Percentiles rank a stretch among this genome's conserved stretches.
phyloP scores from a whole-genome alignment of 1,284 basidiomycete genomes.

The Cutaneotrichosporon spelunceum region DNA sequence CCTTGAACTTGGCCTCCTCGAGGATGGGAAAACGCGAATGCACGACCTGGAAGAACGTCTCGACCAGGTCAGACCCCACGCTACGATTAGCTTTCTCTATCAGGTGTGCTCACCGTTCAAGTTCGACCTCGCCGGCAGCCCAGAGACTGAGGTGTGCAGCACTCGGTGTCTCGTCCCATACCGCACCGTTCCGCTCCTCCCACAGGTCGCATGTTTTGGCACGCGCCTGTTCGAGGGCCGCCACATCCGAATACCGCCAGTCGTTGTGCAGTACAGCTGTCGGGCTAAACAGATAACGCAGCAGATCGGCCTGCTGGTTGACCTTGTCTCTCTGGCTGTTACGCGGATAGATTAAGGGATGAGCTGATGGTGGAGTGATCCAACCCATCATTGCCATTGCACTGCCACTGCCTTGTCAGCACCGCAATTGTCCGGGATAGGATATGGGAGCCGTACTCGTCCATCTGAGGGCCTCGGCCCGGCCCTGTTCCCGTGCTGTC shows the following conservation, averaged over 20 bases:
- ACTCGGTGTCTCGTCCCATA: slow-evolving; percentile 42
- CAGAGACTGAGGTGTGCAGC: slow-evolving; percentile 31
- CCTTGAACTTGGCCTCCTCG: slow-evolving; percentile 70
- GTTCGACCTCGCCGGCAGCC: slow-evolving; percentile 27
- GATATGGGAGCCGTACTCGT: slow-evolving; percentile 9
- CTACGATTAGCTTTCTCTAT: not conserved
- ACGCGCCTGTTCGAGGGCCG: slow-evolving; percentile 31
- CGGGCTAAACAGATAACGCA: slow-evolving; percentile 48
- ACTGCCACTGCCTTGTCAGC: slow-evolving; percentile 20
- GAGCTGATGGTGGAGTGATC: slow-evolving; percentile 5
- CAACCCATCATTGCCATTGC: slow-evolving; percentile 20
- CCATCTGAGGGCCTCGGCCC: not conserved
- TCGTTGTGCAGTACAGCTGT: slow-evolving; percentile 34
- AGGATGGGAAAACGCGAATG: slow-evolving; percentile 76
- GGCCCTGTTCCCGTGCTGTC: not conserved
- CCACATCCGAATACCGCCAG: slow-evolving; percentile 44
- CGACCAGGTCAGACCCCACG: slow-evolving; percentile 72
- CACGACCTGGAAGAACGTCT: slow-evolving; percentile 69
- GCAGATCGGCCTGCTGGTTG: slow-evolving; percentile 31
- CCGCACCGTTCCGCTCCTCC: slow-evolving; percentile 37
- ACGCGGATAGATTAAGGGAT: not conserved
- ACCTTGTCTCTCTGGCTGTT: not conserved
- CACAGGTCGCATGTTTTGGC: slow-evolving; percentile 33
- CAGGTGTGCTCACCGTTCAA: slow-evolving; percentile 24
- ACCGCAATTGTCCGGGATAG: not conserved